Evolutionary conservation across 345 rosid species (phyloP), one percentile per base, ranked within the genome.

Genomic region (Combretum micranthum): DNA sequence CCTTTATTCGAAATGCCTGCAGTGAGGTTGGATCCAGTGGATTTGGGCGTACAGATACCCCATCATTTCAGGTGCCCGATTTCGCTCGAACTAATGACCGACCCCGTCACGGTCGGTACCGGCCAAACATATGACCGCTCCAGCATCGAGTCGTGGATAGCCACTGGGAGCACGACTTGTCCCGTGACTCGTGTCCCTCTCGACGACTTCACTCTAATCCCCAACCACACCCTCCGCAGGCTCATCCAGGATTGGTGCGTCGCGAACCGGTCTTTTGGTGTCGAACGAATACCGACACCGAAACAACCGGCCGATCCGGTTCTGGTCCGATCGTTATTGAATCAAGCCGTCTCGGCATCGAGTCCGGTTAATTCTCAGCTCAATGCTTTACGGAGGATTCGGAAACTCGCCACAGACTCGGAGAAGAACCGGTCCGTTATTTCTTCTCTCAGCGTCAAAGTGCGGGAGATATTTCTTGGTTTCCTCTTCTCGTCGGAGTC

Each of bases 151-250:
- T 85, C 99, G 0, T 93, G 99, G 97, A 78, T 87, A 37, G 90
- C 95, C 39, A 85, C 87, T 59, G 99, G 99, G 3, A 87, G 89
- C 72, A 82, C 85, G 55, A 82, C 95, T 20, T 93, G 99, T 44
- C 99, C 99, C 0, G 99, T 89, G 61, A 87, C 96, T 26, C 86
- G 99, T 0, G 53, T 72, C 49, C 69, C 85, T 0, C 97, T 93
- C 72, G 48, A 76, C 56, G 97, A 89, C 57, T 93, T 87, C 75
- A 83, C 88, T 49, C 69, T 93, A 65, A 93, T 89, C 42, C 99
- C 99, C 2, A 93, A 93, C 76, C 99, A 93, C 79, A 93, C 96
- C 52, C 97, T 93, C 64, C 97, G 99, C 55, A 91, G 99, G n/a
- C 80, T 93, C 12, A 93, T 93, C 66, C 99, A 93, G 64, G 96